Base-by-base conservation (phyloP, 441 rosid genomes). In the Mallotus repandus region DNA sequence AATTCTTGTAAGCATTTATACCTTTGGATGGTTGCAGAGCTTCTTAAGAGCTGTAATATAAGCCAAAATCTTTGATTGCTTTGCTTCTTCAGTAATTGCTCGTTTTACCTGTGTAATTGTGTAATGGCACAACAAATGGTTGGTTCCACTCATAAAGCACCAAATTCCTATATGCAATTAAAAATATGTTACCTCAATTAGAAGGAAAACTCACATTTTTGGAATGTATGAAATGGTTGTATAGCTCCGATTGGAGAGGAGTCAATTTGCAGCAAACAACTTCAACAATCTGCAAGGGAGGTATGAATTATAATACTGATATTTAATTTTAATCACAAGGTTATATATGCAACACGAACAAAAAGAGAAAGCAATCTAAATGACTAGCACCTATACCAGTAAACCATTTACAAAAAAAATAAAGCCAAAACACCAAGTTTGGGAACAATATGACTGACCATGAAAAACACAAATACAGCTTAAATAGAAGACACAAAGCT, bases 1-100 rank as follows among this genome's bases (percentile, higher is more conserved):
- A 52, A 25, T 70, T 25, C 57, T n/a, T 50, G 14, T 2, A 2
- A 66, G 29, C 25, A 71, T 69, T 53, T 64, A 56, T 80, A 96
- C 99, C 97, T 96, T 96, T 54, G 99, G 99, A 87, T 96, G 99
- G 80, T 96, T 96, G 87, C 99, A 93, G 72, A 96, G 95, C 93
- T 96, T 96, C 88, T 96, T 96, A 60, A 96, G 99, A 81, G 97
- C 98, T 69, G 99, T 96, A 74, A 96, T 93, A 83, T 91, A 93
- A 66, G 98, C 99, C 88, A 96, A 85, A 68, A 96, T 94, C 88
- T 87, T 93, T 21, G 97, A 85, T 77, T 88, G 87, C 80, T 91
- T 96, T 78, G 83, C 73, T 79, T 91, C 97, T 74, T 90, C 98
- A 52, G 85, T 83, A 62, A 96, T 88, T 73, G 90, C 98, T 71